phyloP scores from a whole-genome alignment of 2,329 filamentous ascomycete genomes.

The Aaosphaeria pasadenensis region DNA sequence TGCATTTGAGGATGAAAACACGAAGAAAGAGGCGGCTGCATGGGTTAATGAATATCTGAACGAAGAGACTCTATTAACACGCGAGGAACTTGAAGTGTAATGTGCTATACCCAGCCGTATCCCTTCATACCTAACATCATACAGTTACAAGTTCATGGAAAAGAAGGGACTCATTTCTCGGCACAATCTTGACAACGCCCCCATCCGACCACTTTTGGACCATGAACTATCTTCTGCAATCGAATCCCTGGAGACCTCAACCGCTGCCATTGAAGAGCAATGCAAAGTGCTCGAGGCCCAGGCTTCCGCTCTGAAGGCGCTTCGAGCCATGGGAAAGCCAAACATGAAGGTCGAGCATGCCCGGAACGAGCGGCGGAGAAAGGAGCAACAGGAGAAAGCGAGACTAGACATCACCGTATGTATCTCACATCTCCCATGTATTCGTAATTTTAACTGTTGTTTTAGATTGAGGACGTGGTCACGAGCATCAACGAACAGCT shows the following conservation, averaged over 20 bases:
- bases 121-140: no score
- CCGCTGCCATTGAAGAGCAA: conserved; percentile 62
- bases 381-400: conserved; percentile 39
- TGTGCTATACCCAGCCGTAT: conserved; percentile 5
- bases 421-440: not conserved
- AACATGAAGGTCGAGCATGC: conserved; percentile 37
- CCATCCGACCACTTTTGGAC: conserved; percentile 52
- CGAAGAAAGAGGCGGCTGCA: conserved; percentile 36
- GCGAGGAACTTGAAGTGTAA: conserved; percentile 49
- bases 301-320: conserved; percentile 57
- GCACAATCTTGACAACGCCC: conserved; percentile 26
- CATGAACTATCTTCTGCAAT: conserved; percentile 61
- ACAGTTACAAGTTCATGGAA: conserved; percentile 25
- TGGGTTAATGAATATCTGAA: conserved; percentile 50
- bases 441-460: not conserved
- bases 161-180: conserved; percentile 31
- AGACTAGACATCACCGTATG: conserved; percentile 39
- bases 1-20: conserved; percentile 45
- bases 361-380: conserved; percentile 36
- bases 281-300: conserved; percentile 61
- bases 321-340: conserved; percentile 48
- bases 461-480: conserved; percentile 29
- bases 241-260: conserved; percentile 62
- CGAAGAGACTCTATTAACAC: conserved; percentile 45
- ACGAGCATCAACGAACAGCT: conserved; percentile 32